Base-by-base conservation (phyloP, 176 grass and related monocot species). In the Stipa capillata region DNA sequence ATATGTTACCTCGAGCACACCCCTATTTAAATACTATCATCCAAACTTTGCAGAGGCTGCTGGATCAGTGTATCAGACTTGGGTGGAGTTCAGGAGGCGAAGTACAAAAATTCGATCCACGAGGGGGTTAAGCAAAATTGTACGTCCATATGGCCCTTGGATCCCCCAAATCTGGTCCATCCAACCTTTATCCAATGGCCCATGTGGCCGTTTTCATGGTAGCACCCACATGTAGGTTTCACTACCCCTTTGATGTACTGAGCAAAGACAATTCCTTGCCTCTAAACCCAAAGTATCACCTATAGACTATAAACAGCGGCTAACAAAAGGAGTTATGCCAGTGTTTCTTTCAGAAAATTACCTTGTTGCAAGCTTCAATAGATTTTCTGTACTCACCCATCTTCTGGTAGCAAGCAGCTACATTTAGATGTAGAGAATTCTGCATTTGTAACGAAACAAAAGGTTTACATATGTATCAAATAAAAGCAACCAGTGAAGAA, bases 341-440 rank as follows among this genome's bases (percentile, higher is more conserved):
- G 79, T 74, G 72, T 13, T 75, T 25, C 36, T 35, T 49, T 61
- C 12, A 45, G 42, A 73, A 69, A 23, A 10, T 21, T 70, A 95
- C 96, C 92, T 98, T 98, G 84, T 98, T 95, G 86, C 96, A 98
- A 10, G 84, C 73, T 64, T 98, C 96, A 78, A 93, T 91, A 45
- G 96, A 94, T 81, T 91, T 98, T 82, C 87, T 94, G 64, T 84
- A 82, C 63, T 98, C 90, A 14, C 83, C 90, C 43, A 90, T 87
- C 89, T 93, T 98, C 85, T 95, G 92, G 72, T 94, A 93, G 86
- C 96, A 98, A 75, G 88, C 88, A 72, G 92, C 96, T 66, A 98
- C 90, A 89, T 98, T 98, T 58, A 98, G 86, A 83, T 98, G 87
- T 57, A 98, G 63, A 50, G 73, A 87, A 84, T 79, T 98, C 96